Conservation (phyloP, 169 alveolate species). For the Plasmodium sp. region DNA sequence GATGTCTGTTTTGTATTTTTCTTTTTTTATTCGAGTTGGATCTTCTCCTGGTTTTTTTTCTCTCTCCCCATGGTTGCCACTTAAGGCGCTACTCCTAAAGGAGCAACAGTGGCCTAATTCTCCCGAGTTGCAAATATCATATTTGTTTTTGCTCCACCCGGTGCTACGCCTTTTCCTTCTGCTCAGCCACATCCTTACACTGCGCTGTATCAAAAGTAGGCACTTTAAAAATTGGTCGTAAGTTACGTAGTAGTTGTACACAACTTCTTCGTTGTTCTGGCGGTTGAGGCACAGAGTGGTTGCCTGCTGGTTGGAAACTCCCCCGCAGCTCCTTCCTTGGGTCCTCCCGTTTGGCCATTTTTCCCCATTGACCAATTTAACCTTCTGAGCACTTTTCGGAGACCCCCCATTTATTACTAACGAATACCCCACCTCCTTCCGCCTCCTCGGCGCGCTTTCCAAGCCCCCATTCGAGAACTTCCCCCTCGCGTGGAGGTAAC, state of each 20-base stretch:
- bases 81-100: neutral
- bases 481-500: neutral
- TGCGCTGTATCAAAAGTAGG: constrained; percentile 25
- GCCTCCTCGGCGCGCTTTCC: neutral
- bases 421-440: neutral
- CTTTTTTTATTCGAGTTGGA: neutral
- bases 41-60: neutral
- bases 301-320: neutral
- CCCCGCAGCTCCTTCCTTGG: neutral
- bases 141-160: neutral
- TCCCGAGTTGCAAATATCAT: neutral
- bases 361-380: neutral
- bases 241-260: constrained; percentile 13
- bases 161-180: neutral
- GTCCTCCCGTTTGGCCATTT: neutral
- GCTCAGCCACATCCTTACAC: constrained; percentile 29
- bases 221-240: constrained; percentile 2
- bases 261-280: constrained; percentile 16
- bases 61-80: neutral
- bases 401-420: neutral
- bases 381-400: neutral
- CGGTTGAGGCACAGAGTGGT: constrained; percentile 24
- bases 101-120: neutral
- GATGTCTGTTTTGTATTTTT: neutral
- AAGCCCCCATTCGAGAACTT: neutral